Evolutionary conservation across 2,329 filamentous ascomycete species (phyloP), one percentile per base, ranked within the genome.

Genomic region (Mariannaea sp.): DNA sequence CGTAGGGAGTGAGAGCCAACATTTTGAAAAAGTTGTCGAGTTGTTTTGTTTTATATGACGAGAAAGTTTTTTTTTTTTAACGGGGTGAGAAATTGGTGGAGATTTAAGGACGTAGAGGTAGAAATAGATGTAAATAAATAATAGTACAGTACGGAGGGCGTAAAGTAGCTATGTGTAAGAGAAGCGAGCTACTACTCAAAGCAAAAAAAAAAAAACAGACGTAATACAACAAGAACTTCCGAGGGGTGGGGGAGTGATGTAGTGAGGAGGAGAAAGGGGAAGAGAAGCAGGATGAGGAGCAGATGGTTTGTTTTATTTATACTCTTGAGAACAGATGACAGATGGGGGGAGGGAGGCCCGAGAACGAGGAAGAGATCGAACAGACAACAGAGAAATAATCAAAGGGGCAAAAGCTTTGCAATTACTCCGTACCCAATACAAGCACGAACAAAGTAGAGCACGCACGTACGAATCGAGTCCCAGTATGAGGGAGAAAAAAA

Each of bases 1-100:
- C 69, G 52, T 74, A 73, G 52, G 73, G 65, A 33, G 61, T 65
- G 55, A 66, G 64, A 55, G 65, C 66, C 56, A 70, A 62, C 62
- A 68, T 70, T 33, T 50, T 65, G 58, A 58, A 50, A 39, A 43
- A 46, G 45, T 54, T 26, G 32, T 48, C 26, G 44, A 12, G 14
- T 46, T 45, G 17, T 41, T 24, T 24, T 24, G 22, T 24, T n/a
- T n/a, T n/a, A n/a, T n/a, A n/a, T n/a, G n/a, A n/a, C n/a, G n/a
- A n/a, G n/a, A n/a, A n/a, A n/a, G 22, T 24, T 24, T 5, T 5
- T 24, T 24, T 33, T 41, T 35, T 32, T 48, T 30, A 47, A 32
- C 29, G 22, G 44, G 30, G 44, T 4, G n/a, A n/a, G n/a, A n/a
- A n/a, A n/a, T n/a, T n/a, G n/a, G n/a, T n/a, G n/a, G n/a, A n/a